Evolutionary conservation across 805 yeast species (phyloP), one percentile per base, ranked within the genome.

Genomic region (Candida vaughaniae): DNA sequence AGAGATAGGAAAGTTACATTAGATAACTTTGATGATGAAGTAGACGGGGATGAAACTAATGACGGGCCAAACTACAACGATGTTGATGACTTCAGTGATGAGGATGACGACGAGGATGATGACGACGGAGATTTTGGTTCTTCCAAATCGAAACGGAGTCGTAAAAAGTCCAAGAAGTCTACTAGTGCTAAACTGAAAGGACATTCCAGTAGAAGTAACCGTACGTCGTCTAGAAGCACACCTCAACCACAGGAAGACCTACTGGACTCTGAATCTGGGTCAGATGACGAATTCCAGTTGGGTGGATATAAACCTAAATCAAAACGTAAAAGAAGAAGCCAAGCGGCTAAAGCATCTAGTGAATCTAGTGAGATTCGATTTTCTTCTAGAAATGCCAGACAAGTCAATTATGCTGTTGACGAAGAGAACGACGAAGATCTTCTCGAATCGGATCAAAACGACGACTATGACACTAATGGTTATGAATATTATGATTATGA

Each of bases 341-440:
- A 22, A 11, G n/a, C n/a, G n/a, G 9, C 17, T 5, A 22, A 16
- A 23, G 11, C 29, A 20, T 28, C 15, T 19, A 6, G 18, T 11
- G 22, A 29, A 7, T 10, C 22, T 6, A 22, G 26, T 15, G 89
- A 84, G 46, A 65, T 85, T 11, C 72, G 97, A 42, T 87, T 88
- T 48, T 84, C 95, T 12, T 74, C 90, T 2, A 74, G 98, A 56
- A 83, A 81, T 50, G 59, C 51, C 36, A 77, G 68, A 44, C 68
- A 72, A n/a, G 80, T 90, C 29, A 88, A 87, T 56, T 90, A 90
- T 55, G 79, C 75, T 26, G 77, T 85, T 18, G 95, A 86, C 43
- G 73, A 73, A 22, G 84, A 79, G 6, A 75, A 75, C 34, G 81
- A 77, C 39, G 85, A 77, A 22, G 80, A 72, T 42, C 62, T 78